phyloP scores from a whole-genome alignment of 345 rosid genomes.

The Eucalyptus pauciflora region DNA sequence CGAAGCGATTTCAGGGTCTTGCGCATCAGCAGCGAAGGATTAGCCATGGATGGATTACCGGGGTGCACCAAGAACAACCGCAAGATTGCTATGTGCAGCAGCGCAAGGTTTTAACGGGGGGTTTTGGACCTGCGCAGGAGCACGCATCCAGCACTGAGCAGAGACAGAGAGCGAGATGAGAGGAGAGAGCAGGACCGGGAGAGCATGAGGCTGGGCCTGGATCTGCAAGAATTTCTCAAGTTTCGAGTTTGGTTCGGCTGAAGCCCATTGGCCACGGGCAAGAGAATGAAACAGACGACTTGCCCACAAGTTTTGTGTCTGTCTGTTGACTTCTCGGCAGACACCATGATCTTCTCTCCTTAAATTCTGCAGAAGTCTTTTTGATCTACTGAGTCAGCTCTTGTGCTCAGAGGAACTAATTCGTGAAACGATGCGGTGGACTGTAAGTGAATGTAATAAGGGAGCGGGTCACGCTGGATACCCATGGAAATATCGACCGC shows the following conservation, averaged over 20 bases:
- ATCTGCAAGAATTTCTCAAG: background rate
- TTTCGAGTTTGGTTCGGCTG: background rate
- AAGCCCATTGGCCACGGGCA: background rate
- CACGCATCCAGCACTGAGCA: background rate
- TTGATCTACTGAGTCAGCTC: background rate
- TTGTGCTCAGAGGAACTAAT: background rate
- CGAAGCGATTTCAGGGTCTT: constrained; percentile 25
- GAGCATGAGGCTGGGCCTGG: background rate
- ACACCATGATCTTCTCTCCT: background rate
- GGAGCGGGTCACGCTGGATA: rapidly evolving
- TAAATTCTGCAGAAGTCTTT: background rate
- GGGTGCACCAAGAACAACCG: background rate
- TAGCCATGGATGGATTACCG: constrained; percentile 12
- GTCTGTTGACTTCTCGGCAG: background rate
- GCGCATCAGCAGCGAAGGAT: constrained; percentile 12
- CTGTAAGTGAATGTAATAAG: background rate
- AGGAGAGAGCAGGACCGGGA: background rate
- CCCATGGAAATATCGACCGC: background rate
- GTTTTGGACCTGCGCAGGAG: background rate
- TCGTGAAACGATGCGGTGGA: background rate
- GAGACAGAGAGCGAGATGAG: background rate
- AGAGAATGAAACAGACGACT: background rate
- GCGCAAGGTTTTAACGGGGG: background rate
- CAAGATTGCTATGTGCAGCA: background rate
- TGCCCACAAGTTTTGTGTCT: background rate